phyloP scores from a whole-genome alignment of 345 rosid genomes.

The Citrus sp. region DNA sequence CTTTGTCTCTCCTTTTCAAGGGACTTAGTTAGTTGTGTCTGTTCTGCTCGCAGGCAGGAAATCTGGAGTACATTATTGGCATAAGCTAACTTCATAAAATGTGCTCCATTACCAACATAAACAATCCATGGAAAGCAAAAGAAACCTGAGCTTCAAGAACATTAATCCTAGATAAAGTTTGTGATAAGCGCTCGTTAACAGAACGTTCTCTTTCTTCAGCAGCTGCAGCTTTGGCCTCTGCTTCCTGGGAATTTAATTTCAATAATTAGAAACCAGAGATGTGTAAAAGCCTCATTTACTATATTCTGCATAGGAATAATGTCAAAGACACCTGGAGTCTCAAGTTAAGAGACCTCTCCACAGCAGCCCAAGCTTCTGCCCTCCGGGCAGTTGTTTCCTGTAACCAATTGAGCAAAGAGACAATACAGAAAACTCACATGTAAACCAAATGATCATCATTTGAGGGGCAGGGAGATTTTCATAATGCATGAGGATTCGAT shows the following conservation, averaged over 20 bases:
- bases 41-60: conserved; percentile 96
- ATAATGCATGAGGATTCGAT: conserved; percentile 4
- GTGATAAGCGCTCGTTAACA: conserved; percentile 89
- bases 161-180: conserved; percentile 87
- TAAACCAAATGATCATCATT: conserved; percentile 3
- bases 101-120: conserved; percentile 9
- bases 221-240: conserved; percentile 83
- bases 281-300: neutral
- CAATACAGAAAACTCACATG: conserved; percentile 8
- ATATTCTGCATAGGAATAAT: conserved; percentile 13
- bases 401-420: conserved; percentile 21
- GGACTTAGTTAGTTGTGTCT: conserved; percentile 85
- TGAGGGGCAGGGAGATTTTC: neutral
- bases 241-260: conserved; percentile 56
- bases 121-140: conserved; percentile 11
- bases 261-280: conserved; percentile 4
- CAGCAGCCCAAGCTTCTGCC: conserved; percentile 97
- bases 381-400: conserved; percentile 91
- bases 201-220: conserved; percentile 96
- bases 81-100: conserved; percentile 31
- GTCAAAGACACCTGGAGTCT: conserved; percentile 72
- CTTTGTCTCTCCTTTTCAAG: conserved; percentile 98
- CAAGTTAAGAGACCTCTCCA: conserved; percentile 84
- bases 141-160: conserved; percentile 98
- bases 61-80: conserved; percentile 48